A percentile compares a stretch with the other conserved stretches of the same genome.
Evolutionary conservation across 345 rosid species (phyloP).

Genomic region (Zanthoxylum bungeanum): DNA sequence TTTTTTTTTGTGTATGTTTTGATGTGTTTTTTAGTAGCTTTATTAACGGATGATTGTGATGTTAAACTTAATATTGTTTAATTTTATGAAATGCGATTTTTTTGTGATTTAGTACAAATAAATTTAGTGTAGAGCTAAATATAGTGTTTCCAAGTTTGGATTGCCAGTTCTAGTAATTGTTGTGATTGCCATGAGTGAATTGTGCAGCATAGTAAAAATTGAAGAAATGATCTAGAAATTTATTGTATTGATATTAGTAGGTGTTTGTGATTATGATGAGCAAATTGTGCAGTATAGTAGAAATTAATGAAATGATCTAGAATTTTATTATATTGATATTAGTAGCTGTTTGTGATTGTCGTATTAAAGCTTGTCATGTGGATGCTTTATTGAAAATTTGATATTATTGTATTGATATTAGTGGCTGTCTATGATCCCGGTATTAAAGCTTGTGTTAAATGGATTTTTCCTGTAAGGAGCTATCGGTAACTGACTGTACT

Average conservation of each 20-base stretch:
- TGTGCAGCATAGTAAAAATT: no score
- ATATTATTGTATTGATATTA: background rate
- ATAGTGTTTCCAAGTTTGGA: background rate
- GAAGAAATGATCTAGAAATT: no score
- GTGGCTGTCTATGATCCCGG: background rate
- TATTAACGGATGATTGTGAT: no score
- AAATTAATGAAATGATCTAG: background rate
- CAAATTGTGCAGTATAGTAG: background rate
- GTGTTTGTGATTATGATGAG: background rate
- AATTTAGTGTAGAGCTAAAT: background rate
- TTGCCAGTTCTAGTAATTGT: background rate
- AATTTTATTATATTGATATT: background rate
- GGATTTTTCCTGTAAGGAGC: background rate
- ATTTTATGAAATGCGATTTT: background rate
- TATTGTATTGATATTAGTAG: no score
- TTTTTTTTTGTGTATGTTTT: no score
- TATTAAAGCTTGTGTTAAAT: background rate
- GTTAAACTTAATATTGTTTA: background rate
- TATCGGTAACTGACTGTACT: background rate
- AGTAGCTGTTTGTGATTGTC: background rate
- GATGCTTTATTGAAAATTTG: background rate
- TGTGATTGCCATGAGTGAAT: background rate
- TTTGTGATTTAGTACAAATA: background rate
- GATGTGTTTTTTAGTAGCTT: no score
- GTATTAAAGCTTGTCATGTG: background rate